Evolutionary conservation across 192 early-diverging fungal species (phyloP), one percentile per base, ranked within the genome.

Genomic region (Coemansia sp.): DNA sequence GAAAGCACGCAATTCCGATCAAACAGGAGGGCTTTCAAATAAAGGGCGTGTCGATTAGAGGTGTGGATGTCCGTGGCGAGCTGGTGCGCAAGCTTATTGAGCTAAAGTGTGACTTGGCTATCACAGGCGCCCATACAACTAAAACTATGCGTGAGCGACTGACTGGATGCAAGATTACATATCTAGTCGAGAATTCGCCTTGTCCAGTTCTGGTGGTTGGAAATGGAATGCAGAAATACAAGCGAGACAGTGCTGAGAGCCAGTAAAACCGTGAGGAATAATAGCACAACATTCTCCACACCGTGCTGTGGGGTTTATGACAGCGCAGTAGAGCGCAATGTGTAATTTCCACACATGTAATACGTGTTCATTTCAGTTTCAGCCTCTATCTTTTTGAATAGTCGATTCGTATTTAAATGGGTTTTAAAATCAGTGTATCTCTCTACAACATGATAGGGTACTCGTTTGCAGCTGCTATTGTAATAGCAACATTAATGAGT

Each of bases 11-110:
- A 0, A 15, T 49, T n/a, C 49, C 54, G 17, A 68, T 78, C 18
- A 78, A 78, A 40, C 62, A 63, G 9, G 69, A 69, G 23, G 76
- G 76, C 5, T 78, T 59, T 58, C 18, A 15, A 20, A 69, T 78
- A 44, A 78, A 78, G 52, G 76, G 76, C 10, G 70, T 78, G 28
- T 78, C 76, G 14, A 78, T 78, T 61, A 62, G 70, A 14, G 76
- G 76, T 11, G 70, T 72, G 3, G 76, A 78, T 58, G 48, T 78
- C 8, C 70, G 76, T 12, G 76, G 76, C 57, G 76, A 78, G 66
- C 64, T 78, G 54, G 54, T 78, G 49, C 70, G 76, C 63, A 78
- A 78, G 57, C 63, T 78, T 20, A 61, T 78, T 25, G 76, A 78
- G 70, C 63, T 78, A 38, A 65, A 69, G 38, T 78, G 76, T 28